Percentiles rank a stretch among this genome's conserved stretches.
phyloP scores from a whole-genome alignment of 441 rosid genomes.

The Euphorbia corollata region DNA sequence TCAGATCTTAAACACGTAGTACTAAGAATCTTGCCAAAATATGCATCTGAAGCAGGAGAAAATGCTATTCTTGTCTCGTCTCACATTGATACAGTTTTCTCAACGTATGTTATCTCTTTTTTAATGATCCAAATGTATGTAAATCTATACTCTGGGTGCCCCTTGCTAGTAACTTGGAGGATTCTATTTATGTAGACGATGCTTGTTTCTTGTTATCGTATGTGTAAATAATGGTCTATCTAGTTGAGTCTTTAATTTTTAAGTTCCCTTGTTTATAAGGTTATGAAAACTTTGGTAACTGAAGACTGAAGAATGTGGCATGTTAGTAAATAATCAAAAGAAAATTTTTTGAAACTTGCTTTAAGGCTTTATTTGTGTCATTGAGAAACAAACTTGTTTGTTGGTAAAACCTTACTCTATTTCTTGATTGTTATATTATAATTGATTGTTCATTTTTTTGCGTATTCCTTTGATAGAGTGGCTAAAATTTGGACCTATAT shows the following conservation, averaged over 20 bases:
- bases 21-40: conserved; percentile 72
- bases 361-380: conserved; percentile 4
- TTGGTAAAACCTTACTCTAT: neutral
- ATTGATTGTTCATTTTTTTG: neutral
- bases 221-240: conserved; percentile 2
- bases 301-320: neutral
- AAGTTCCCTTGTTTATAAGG: conserved; percentile 3
- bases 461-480: neutral
- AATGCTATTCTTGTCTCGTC: conserved; percentile 82
- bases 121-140: conserved; percentile 9
- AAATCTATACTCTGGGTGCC: neutral
- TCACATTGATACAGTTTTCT: conserved; percentile 87
- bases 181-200: neutral
- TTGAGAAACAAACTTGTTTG: neutral
- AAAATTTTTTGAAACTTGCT: neutral
- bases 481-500: neutral
- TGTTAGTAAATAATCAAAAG: neutral
- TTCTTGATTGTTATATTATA: neutral
- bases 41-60: conserved; percentile 62
- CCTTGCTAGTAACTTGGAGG: neutral
- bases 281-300: neutral
- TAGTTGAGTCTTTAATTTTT: conserved; percentile 13
- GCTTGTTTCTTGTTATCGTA: neutral
- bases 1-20: conserved; percentile 70
- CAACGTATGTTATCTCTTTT: conserved; percentile 53